Percentiles rank a stretch among this genome's conserved stretches.
These are phyloP conservation scores for Geotrichum restrictum DNA, from an alignment of 1,139 yeast genomes.

Conservation along the genomic window DNA sequence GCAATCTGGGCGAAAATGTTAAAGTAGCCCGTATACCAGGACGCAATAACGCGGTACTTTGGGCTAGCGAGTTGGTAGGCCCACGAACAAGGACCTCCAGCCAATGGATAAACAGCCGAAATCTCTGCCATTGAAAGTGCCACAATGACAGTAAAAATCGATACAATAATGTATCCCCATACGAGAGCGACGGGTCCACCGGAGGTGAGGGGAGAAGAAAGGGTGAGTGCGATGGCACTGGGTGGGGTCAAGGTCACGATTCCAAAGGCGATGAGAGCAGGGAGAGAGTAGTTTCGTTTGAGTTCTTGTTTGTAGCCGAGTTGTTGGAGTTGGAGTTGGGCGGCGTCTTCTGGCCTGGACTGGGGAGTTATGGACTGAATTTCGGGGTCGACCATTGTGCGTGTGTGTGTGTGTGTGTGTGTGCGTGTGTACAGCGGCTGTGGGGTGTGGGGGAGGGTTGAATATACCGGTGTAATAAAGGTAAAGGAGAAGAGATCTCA, in stretches of 20 bases:
- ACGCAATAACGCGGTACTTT: slow-evolving; percentile 19
- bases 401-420: no score
- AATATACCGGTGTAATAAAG: no score
- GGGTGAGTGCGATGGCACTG: slow-evolving; percentile 40
- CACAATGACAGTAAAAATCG: slow-evolving; percentile 52
- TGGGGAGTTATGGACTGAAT: not conserved
- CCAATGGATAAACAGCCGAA: slow-evolving; percentile 64
- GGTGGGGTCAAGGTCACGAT: slow-evolving; percentile 40
- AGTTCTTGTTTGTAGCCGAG: slow-evolving; percentile 42
- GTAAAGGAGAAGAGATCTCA: no score
- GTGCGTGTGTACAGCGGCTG: no score
- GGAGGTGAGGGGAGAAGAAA: slow-evolving; percentile 32
- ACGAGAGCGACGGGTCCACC: slow-evolving; percentile 47
- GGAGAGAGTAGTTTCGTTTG: slow-evolving; percentile 38
- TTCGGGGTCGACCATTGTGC: not conserved
- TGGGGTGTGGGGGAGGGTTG: no score
- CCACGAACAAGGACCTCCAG: slow-evolving; percentile 38
- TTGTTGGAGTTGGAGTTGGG: slow-evolving; percentile 27
- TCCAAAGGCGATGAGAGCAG: slow-evolving; percentile 40
- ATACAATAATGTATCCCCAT: slow-evolving; percentile 70
- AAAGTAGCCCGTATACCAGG: slow-evolving; percentile 14
- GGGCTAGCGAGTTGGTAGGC: slow-evolving; percentile 26
- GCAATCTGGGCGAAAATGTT: slow-evolving; percentile 19
- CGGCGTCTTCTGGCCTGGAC: not conserved
- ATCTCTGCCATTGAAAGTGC: slow-evolving; percentile 65